Evolutionary conservation across 2,329 filamentous ascomycete genomes (phyloP), one percentile per base, ranked within the genome.

Genomic region (Xylariaceae sp.): DNA sequence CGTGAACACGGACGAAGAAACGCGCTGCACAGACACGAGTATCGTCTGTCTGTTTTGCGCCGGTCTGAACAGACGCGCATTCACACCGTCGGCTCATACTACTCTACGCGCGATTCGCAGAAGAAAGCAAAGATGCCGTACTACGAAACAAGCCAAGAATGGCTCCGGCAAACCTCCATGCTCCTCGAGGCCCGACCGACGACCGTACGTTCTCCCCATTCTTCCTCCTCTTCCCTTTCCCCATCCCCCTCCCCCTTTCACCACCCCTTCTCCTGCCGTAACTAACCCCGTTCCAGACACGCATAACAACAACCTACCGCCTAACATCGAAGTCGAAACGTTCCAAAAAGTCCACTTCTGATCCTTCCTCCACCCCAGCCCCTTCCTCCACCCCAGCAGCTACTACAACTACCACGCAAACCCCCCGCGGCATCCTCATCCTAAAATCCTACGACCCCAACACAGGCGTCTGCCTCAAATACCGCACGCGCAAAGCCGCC

Each of bases 281-380:
- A 51, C 61, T 54, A 57, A 60, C 61, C 65, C 59, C 15, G 18
- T 17, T 23, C 18, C 70, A 97, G 92, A 92, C 93, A 52, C 85
- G 87, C 71, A 90, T 97, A 77, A 95, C 91, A 66, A 96, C 92
- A 64, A 92, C 89, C 80, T 99, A 97, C 84, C 88, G 85, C 72
- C 86, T 93, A 73, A 77, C 80, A 45, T 54, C 61, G 55, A 59
- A 59, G 13, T 57, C 51, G 39, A 78, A 80, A 47, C 72, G 59
- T 67, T 66, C 23, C 44, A 61, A 57, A 51, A 45, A 58, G 61
- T 9, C 64, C 66, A n/a, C n/a, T n/a, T 1, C 17, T 17, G 17
- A 17, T 2, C 17, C 17, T 17, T 17, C 17, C 23, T n/a, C n/a
- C n/a, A n/a, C n/a, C n/a, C n/a, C 23, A 30, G 4, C 23, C 23